These are phyloP conservation scores for Batrachochytrium dendrobatidis DNA, from an alignment of 371 early-diverging fungal genomes.

Conservation along the genomic window DNA sequence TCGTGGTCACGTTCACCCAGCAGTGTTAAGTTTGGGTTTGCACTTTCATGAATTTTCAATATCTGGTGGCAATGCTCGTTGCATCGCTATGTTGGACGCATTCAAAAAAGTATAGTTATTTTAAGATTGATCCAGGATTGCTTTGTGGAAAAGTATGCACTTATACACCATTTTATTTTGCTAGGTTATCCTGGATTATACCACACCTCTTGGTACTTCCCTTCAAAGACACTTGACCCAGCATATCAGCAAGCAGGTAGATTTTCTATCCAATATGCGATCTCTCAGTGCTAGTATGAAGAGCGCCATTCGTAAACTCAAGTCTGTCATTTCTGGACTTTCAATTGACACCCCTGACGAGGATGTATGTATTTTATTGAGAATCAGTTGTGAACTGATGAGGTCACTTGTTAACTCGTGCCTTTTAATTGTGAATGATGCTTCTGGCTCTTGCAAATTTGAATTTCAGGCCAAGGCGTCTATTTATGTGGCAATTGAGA, in stretches of 20 bases:
- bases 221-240: conserved; percentile 77
- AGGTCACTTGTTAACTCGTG: background rate
- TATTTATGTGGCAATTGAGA: conserved; percentile 68
- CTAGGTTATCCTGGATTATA: conserved; percentile 85
- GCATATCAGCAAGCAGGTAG: conserved; percentile 82
- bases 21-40: conserved; percentile 75
- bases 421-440: conserved; percentile 1
- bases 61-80: conserved; percentile 84
- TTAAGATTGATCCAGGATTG: background rate
- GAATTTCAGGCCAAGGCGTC: conserved; percentile 44
- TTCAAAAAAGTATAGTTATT: conserved; percentile 62
- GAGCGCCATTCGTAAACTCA: conserved; percentile 86
- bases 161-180: background rate
- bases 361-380: conserved; percentile 68
- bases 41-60: conserved; percentile 80
- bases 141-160: background rate
- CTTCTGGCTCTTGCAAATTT: conserved; percentile 3
- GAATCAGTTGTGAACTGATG: background rate
- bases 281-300: conserved; percentile 93
- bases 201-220: conserved; percentile 73
- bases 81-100: conserved; percentile 73
- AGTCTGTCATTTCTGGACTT: conserved; percentile 72
- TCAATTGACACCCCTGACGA: conserved; percentile 72
- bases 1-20: conserved; percentile 70
- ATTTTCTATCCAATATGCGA: conserved; percentile 70